These are phyloP conservation scores for Cinchona pubescens DNA, from an alignment of 257 asterid genomes.

Conservation along the genomic window DNA sequence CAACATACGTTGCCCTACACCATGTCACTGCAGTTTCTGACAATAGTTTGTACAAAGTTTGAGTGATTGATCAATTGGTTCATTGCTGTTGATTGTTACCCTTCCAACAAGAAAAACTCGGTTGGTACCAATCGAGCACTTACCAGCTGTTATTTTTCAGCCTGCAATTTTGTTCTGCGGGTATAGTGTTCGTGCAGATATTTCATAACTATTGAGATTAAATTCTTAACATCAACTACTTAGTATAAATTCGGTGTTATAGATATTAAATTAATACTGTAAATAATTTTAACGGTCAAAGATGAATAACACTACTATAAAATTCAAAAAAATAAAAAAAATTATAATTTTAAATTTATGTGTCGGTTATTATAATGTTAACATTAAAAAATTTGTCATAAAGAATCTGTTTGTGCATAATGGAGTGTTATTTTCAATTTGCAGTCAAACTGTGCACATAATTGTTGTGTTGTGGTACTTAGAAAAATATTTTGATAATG, in stretches of 20 bases:
- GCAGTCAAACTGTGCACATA: slow-evolving; percentile 12
- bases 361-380: too few relatives aligned
- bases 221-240: too few relatives aligned
- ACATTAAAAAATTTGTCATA: too few relatives aligned
- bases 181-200: too few relatives aligned
- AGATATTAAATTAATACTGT: too few relatives aligned
- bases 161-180: background rate
- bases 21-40: background rate
- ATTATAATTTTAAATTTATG: too few relatives aligned
- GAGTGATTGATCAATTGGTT: background rate
- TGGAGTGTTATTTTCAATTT: background rate
- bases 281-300: too few relatives aligned
- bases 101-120: background rate
- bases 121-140: background rate
- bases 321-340: too few relatives aligned
- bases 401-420: too few relatives aligned
- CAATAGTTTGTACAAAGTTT: background rate
- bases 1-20: background rate
- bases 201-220: too few relatives aligned
- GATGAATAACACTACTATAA: too few relatives aligned
- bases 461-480: slow-evolving; percentile 19
- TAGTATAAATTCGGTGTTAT: too few relatives aligned
- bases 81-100: background rate
- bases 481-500: slow-evolving; percentile 2
- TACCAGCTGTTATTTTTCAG: background rate